phyloP scores from a whole-genome alignment of 495 filamentous ascomycete species.

The Cercophora samala region DNA sequence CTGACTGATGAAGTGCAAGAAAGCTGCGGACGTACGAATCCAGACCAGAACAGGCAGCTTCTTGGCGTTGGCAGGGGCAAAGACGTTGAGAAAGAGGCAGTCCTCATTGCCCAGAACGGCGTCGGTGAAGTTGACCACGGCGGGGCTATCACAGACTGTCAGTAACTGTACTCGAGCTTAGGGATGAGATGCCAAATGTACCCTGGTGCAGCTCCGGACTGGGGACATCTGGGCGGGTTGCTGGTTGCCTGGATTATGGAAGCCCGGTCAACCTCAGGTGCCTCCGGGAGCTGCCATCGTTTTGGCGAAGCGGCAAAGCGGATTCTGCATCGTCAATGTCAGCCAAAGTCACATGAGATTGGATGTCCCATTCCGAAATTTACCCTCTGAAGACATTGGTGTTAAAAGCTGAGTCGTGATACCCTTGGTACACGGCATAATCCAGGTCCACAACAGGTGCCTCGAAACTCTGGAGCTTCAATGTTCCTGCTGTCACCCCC shows the following conservation, averaged over 20 bases:
- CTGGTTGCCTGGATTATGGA: not conserved
- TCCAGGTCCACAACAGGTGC: not conserved
- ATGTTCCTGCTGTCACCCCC: not conserved
- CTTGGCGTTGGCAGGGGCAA: constrained; percentile 23
- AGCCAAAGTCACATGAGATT: not conserved
- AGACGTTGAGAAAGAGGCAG: constrained; percentile 42
- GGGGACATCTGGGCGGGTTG: not conserved
- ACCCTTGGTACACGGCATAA: not conserved
- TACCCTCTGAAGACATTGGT: not conserved
- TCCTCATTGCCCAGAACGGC: constrained; percentile 6
- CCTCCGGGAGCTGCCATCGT: constrained; percentile 1
- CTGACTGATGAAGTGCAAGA: too few relatives aligned
- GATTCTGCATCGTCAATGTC: not conserved
- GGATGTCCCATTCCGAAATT: not conserved
- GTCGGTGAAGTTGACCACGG: not conserved
- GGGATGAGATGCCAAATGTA: not conserved
- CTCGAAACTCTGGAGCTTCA: not conserved
- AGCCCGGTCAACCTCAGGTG: not conserved
- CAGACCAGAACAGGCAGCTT: constrained; percentile 40
- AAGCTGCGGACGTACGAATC: constrained; percentile 23
- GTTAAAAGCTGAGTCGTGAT: not conserved
- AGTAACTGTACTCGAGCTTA: not conserved
- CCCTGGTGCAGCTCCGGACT: not conserved
- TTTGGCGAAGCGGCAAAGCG: constrained; percentile 3
- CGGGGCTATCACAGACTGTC: not conserved